phyloP scores from a whole-genome alignment of 805 yeast genomes.

The Cyberlindnera sargentensis region DNA sequence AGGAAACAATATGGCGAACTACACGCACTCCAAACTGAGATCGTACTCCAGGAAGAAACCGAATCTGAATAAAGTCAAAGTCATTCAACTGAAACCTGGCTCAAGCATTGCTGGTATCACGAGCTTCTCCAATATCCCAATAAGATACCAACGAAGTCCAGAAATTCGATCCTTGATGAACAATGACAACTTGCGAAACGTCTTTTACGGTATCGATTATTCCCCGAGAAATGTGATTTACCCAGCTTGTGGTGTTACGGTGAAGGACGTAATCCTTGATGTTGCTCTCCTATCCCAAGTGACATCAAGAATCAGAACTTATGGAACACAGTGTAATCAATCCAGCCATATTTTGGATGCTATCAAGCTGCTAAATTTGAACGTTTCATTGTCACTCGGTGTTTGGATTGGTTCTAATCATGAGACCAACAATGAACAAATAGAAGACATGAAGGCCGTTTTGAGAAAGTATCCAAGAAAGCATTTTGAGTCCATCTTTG shows the following conservation, averaged over 20 bases:
- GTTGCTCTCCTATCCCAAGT: constrained; percentile 49
- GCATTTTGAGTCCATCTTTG: constrained; percentile 42
- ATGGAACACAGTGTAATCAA: constrained; percentile 59
- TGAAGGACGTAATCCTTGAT: constrained; percentile 47
- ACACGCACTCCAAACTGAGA: not conserved
- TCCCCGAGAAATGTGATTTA: constrained; percentile 47
- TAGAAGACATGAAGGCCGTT: constrained; percentile 36
- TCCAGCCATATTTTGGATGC: constrained; percentile 45
- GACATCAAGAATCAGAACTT: constrained; percentile 49
- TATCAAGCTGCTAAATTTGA: constrained; percentile 40
- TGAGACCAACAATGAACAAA: constrained; percentile 37
- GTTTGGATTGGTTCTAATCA: constrained; percentile 51
- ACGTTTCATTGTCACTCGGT: constrained; percentile 54
- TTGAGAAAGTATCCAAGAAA: constrained; percentile 37
- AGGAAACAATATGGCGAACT: not conserved
- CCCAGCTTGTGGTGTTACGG: constrained; percentile 46
- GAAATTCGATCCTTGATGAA: constrained; percentile 34
- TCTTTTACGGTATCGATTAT: constrained; percentile 54
- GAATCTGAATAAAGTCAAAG: not conserved
- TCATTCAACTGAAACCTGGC: constrained; percentile 1
- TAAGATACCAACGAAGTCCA: constrained; percentile 26
- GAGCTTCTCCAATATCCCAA: constrained; percentile 27
- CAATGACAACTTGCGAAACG: constrained; percentile 25
- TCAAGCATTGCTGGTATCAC: constrained; percentile 20
- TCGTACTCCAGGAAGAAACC: not conserved